These are phyloP conservation scores for Erythrobasidium hasegawianum DNA, from an alignment of 1,284 basidiomycete species.

Conservation along the genomic window DNA sequence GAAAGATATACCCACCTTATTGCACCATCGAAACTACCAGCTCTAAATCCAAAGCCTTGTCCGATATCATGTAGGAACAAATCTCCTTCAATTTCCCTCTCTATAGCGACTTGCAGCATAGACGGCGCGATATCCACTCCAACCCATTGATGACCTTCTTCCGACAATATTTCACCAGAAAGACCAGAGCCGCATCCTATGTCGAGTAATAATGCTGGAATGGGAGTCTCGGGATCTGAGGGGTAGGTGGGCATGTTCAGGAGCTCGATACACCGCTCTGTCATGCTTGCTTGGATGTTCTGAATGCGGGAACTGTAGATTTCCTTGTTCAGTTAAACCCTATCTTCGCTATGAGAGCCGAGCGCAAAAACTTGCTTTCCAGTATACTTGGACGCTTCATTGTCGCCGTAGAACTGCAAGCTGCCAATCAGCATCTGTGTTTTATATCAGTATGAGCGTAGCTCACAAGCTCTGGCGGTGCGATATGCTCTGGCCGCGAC, in stretches of 20 bases:
- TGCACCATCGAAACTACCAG: conserved; percentile 94
- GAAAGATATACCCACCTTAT: conserved; percentile 64
- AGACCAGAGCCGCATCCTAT: conserved; percentile 98
- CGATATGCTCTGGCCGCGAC: conserved; percentile 92
- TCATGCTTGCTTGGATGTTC: conserved; percentile 97
- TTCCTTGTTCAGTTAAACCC: no score
- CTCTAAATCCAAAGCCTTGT: conserved; percentile 66
- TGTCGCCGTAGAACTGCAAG: conserved; percentile 87
- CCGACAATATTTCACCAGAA: conserved; percentile 94
- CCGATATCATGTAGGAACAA: conserved; percentile 56
- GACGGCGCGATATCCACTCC: conserved; percentile 94
- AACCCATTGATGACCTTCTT: conserved; percentile 89
- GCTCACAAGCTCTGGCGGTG: conserved; percentile 87
- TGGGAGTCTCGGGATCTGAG: conserved; percentile 37
- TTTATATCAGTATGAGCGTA: neutral
- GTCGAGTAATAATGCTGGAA: conserved; percentile 81
- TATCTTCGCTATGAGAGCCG: neutral
- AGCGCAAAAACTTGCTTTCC: conserved; percentile 69
- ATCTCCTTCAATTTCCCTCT: conserved; percentile 89
- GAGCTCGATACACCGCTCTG: conserved; percentile 87
- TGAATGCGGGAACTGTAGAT: conserved; percentile 90
- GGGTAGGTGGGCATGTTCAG: conserved; percentile 65
- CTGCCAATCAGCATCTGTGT: neutral
- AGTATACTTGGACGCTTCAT: conserved; percentile 94
- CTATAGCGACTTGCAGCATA: conserved; percentile 88